phyloP scores from a whole-genome alignment of 345 rosid genomes.

The Boechera stricta region DNA sequence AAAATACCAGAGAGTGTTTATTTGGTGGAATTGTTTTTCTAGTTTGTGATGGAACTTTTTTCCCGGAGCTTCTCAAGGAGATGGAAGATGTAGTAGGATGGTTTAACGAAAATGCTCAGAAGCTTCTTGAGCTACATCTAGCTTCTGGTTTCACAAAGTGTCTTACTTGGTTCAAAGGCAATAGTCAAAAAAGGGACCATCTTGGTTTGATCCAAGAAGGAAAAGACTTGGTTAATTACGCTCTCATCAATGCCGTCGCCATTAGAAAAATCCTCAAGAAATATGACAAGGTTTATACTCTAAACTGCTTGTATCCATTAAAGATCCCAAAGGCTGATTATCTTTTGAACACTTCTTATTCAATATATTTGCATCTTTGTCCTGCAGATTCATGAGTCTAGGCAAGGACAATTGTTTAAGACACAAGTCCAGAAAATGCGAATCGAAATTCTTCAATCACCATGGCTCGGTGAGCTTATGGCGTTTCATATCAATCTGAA shows the following conservation, averaged over 20 bases:
- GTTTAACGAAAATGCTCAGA: constrained; percentile 80
- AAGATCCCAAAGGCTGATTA: neutral
- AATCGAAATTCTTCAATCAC: constrained; percentile 90
- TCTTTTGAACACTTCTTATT: constrained; percentile 16
- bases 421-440: constrained; percentile 84
- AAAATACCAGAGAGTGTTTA: no score
- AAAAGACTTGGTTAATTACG: constrained; percentile 81
- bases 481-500: constrained; percentile 88
- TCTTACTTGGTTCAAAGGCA: constrained; percentile 75
- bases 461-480: constrained; percentile 93
- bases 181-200: constrained; percentile 52
- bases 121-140: constrained; percentile 85
- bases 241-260: constrained; percentile 82
- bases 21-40: constrained; percentile 7
- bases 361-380: constrained; percentile 25
- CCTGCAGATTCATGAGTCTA: constrained; percentile 80
- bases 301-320: neutral
- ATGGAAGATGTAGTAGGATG: constrained; percentile 85
- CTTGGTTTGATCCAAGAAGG: constrained; percentile 77
- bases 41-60: constrained; percentile 95
- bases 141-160: constrained; percentile 79
- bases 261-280: constrained; percentile 91
- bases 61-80: constrained; percentile 82
- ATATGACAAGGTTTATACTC: constrained; percentile 76
- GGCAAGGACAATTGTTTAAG: constrained; percentile 93